A percentile compares a stretch with the other conserved stretches of the same genome.
phyloP scores from a whole-genome alignment of 805 yeast genomes.

The Saturnispora gosingensis region DNA sequence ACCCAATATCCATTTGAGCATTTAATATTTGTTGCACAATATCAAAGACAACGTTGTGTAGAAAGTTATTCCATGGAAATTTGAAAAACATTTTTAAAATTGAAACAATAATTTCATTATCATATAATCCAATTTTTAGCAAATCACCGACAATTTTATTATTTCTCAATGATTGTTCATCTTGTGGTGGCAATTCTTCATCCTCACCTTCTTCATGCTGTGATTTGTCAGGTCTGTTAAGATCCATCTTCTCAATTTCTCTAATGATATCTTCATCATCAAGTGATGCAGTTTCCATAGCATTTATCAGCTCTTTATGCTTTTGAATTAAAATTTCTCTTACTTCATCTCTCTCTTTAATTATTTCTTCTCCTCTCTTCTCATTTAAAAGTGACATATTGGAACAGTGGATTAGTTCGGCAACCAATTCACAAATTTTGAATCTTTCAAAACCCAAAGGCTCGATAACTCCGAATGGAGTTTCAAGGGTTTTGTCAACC shows the following conservation, averaged over 20 bases:
- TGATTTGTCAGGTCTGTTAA: constrained; percentile 21
- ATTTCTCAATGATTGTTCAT: constrained; percentile 32
- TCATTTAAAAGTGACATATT: constrained; percentile 90
- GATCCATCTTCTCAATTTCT: constrained; percentile 26
- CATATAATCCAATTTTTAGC: constrained; percentile 73
- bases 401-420: constrained; percentile 94
- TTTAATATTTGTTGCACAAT: constrained; percentile 88
- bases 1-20: constrained; percentile 46
- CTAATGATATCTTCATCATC: constrained; percentile 27
- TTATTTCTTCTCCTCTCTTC: constrained; percentile 56
- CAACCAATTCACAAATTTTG: constrained; percentile 83
- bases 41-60: constrained; percentile 95
- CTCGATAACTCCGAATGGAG: constrained; percentile 58
- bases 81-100: constrained; percentile 69
- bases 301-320: constrained; percentile 20
- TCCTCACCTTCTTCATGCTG: constrained; percentile 12
- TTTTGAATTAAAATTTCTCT: constrained; percentile 38
- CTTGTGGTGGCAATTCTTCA: constrained; percentile 13
- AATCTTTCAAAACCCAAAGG: constrained; percentile 88
- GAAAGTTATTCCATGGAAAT: constrained; percentile 94
- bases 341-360: constrained; percentile 57
- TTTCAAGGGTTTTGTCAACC: constrained; percentile 35
- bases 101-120: constrained; percentile 56
- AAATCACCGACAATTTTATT: constrained; percentile 79
- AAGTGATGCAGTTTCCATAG: constrained; percentile 21